A percentile compares a stretch with the other conserved stretches of the same genome.
Evolutionary conservation across 768 basidiomycete genomes (phyloP).

Genomic region (Favolaschia claudopus): DNA sequence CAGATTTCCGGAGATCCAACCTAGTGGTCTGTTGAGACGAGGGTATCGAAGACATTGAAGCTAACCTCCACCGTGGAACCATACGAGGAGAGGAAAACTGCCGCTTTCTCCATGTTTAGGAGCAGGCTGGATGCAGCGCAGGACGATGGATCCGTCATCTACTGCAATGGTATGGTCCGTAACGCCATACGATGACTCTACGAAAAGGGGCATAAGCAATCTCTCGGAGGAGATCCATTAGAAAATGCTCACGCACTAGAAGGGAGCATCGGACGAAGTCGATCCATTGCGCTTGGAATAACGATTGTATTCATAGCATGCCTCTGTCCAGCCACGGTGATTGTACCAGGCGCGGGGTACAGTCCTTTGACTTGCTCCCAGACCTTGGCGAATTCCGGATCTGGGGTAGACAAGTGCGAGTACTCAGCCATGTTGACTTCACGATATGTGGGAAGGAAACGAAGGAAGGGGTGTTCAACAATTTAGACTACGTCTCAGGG

Average conservation of each 20-base stretch:
- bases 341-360: neutral
- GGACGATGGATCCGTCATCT: slow-evolving; percentile 1
- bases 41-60: neutral
- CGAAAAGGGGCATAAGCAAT: too few relatives aligned
- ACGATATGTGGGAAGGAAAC: too few relatives aligned
- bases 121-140: slow-evolving; percentile 8
- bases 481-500: too few relatives aligned
- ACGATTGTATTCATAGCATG: neutral
- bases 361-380: neutral
- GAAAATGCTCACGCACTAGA: too few relatives aligned
- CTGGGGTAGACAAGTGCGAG: neutral
- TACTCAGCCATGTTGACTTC: neutral
- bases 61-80: slow-evolving; percentile 17
- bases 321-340: neutral
- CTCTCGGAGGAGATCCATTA: too few relatives aligned
- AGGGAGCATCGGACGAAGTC: too few relatives aligned
- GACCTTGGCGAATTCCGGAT: neutral
- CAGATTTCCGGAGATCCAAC: slow-evolving; percentile 4
- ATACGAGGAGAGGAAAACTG: slow-evolving; percentile 13
- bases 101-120: neutral
- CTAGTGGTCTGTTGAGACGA: neutral
- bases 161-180: neutral
- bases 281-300: too few relatives aligned
- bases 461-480: too few relatives aligned
- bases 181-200: slow-evolving; percentile 1